These are phyloP conservation scores for Vicia villosa DNA, from an alignment of 306 rosid genomes.

Conservation along the genomic window DNA sequence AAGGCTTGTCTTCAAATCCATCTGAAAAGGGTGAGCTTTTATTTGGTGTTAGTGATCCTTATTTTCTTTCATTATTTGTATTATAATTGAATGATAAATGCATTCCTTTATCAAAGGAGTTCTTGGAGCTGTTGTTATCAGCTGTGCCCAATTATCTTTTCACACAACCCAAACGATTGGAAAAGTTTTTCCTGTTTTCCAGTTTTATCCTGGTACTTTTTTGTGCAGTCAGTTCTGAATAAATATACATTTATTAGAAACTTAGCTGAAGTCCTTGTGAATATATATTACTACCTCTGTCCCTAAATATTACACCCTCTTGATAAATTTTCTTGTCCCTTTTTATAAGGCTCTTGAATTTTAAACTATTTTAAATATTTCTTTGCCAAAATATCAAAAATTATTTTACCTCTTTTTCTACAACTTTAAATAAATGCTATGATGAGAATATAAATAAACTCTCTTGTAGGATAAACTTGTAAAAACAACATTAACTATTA, in stretches of 20 bases:
- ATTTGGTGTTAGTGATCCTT: conserved; percentile 20
- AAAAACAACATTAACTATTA: no score
- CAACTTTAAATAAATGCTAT: no score
- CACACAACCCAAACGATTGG: conserved; percentile 1
- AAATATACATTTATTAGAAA: conserved; percentile 2
- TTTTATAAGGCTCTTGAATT: no score
- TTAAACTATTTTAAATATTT: no score
- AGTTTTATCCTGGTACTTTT: conserved; percentile 6
- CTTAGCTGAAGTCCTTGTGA: conserved; percentile 3
- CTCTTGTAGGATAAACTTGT: no score
- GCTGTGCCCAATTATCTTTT: conserved; percentile 9
- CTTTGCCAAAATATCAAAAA: no score
- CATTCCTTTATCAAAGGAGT: conserved; percentile 8
- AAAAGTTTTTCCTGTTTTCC: conserved; percentile 27
- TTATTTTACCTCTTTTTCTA: no score
- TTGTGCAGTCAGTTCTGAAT: conserved; percentile 20
- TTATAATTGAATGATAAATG: conserved; percentile 33
- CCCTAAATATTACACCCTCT: no score
- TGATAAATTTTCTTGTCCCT: no score
- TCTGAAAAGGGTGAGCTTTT: conserved; percentile 86
- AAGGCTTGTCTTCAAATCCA: conserved; percentile 86
- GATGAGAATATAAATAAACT: no score
- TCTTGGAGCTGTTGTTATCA: conserved; percentile 26
- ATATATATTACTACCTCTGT: neutral
- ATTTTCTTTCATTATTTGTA: conserved; percentile 28